Evolutionary conservation across 1,284 basidiomycete genomes (phyloP).

Genomic region (Exobasidium rhododendri): DNA sequence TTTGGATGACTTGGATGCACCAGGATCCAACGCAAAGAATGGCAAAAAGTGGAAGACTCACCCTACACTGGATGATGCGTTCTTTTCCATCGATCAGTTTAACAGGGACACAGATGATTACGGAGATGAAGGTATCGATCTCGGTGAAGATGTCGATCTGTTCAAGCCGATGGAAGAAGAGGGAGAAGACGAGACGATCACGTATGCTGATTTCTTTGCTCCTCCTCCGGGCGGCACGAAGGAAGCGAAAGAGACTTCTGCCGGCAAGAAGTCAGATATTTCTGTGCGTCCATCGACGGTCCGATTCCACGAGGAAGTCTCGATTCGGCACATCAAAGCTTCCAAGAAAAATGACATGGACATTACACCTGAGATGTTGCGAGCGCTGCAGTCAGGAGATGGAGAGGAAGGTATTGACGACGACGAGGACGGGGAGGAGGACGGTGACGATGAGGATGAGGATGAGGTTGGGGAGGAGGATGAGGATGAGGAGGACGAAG

Average conservation of each 20-base stretch:
- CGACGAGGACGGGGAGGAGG: constrained; percentile 20
- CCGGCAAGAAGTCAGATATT: not conserved
- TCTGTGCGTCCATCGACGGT: constrained; percentile 56
- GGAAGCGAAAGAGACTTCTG: constrained; percentile 35
- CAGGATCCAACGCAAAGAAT: constrained; percentile 11
- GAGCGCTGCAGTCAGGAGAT: constrained; percentile 19
- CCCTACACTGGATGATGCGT: constrained; percentile 80
- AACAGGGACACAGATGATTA: constrained; percentile 68
- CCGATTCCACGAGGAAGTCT: constrained; percentile 75
- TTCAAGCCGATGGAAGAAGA: constrained; percentile 29
- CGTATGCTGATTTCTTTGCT: constrained; percentile 65
- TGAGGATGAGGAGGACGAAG: constrained; percentile 51
- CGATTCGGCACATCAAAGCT: constrained; percentile 64
- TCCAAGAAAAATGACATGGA: constrained; percentile 30
- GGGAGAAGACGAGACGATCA: constrained; percentile 48
- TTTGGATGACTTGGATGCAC: constrained; percentile 37
- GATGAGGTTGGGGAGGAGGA: constrained; percentile 55
- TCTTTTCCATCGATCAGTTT: constrained; percentile 86
- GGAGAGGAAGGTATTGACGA: constrained; percentile 19
- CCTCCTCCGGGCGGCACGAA: constrained; percentile 52
- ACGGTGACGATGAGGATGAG: constrained; percentile 29
- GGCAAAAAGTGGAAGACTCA: constrained; percentile 50
- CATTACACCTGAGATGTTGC: constrained; percentile 28
- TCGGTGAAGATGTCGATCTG: constrained; percentile 56
- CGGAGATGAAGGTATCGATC: constrained; percentile 59